Conservation (phyloP, 768 basidiomycete genomes). For the Crassisporium funariophilum region DNA sequence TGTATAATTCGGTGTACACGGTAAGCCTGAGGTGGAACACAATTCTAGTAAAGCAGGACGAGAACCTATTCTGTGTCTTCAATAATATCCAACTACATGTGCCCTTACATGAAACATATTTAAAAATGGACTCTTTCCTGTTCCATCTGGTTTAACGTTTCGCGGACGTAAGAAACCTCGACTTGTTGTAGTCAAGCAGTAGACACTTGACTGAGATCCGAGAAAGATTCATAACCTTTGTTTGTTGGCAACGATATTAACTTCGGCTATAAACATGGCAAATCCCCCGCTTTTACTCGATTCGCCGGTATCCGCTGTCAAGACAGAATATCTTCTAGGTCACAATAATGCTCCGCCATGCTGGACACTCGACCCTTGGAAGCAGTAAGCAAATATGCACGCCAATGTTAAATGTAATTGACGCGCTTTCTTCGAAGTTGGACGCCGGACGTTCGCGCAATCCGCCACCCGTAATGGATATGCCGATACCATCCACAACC, state of each 20-base stretch:
- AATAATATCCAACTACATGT: too few species aligned
- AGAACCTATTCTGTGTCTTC: too few species aligned
- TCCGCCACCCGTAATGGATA: slow-evolving; percentile 77
- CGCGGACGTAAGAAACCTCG: too few species aligned
- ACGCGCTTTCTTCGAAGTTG: slow-evolving; percentile 39
- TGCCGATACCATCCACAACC: slow-evolving; percentile 87
- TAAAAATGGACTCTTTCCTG: too few species aligned
- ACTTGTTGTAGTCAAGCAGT: too few species aligned
- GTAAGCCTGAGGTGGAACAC: not conserved
- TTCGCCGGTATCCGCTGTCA: too few species aligned
- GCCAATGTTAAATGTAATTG: not conserved
- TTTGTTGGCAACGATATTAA: slow-evolving; percentile 1
- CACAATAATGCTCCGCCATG: slow-evolving; percentile 58
- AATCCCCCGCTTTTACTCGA: too few species aligned
- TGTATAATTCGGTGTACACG: slow-evolving; percentile 32
- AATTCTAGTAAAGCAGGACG: too few species aligned
- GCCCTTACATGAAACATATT: too few species aligned
- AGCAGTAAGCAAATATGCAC: slow-evolving; percentile 44
- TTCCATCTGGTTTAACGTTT: too few species aligned
- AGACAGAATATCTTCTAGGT: slow-evolving; percentile 4
- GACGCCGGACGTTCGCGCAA: slow-evolving; percentile 81
- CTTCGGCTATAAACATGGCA: slow-evolving; percentile 5
- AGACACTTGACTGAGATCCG: too few species aligned
- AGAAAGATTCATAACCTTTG: too few species aligned
- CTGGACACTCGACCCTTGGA: slow-evolving; percentile 56